Base-by-base conservation (phyloP, 495 filamentous ascomycete genomes). In the Hypoxylon fragiforme region DNA sequence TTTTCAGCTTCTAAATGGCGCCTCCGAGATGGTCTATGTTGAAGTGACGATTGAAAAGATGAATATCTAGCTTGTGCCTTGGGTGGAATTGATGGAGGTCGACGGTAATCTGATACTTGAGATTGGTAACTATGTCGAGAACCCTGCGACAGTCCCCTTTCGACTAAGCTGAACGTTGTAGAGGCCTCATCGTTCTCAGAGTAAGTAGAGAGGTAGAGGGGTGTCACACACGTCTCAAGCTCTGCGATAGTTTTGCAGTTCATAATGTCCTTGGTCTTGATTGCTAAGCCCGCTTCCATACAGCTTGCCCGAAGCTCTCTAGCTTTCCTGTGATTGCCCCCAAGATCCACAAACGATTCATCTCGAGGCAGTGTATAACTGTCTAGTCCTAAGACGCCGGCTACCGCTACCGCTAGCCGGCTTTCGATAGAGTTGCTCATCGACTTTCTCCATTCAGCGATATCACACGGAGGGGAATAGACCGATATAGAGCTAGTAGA, bases 231-330 rank as follows among this genome's bases (percentile, higher is more conserved):
- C 1, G 60, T 67, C 44, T 60, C 50, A 42, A 74, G 64, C 39
- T 74, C 73, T 28, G 71, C 64, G 41, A 78, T 63, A 7, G 64
- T 76, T 42, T 63, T 54, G 57, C 71, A 74, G 32, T 66, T 67
- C 36, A 72, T 68, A 32, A 75, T 72, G 36, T 76, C 75, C 15
- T 63, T 65, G 3, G 71, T 66, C 36, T 60, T 64, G 1, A 75
- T 54, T 34, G 68, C 60, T 44, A 73, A 59, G 19, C 73, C 73
- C 18, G 46, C 60, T 21, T 63, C 63, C 60, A 72, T 57, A 26
- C 73, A 75, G 4, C 52, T 64, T 22, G 51, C 63, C 21, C 66
- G 50, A 7, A 77, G 56, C 8, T 63, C 69, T 11, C 45, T 61
- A 12, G 73, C 73, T 18, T 57, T 68, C 32, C 63, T 46, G 4